Conservation (phyloP, 2,329 filamentous ascomycete genomes). For the Seiridium cupressi region DNA sequence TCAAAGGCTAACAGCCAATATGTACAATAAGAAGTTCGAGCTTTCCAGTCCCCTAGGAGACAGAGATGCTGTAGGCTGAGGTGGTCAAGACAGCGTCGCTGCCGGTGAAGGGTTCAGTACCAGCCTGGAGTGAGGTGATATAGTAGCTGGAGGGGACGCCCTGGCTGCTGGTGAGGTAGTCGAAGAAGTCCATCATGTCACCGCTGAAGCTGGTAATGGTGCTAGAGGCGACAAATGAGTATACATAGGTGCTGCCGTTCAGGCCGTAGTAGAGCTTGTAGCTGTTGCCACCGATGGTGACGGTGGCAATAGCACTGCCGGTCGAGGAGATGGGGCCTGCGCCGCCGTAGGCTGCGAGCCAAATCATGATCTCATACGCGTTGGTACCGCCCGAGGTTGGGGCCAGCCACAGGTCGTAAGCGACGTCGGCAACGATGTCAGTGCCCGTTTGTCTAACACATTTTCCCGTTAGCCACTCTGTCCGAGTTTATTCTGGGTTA, state of each 20-base stretch:
- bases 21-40: not conserved
- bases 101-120: conserved; percentile 57
- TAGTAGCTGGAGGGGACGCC: conserved; percentile 48
- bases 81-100: conserved; percentile 30
- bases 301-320: conserved; percentile 50
- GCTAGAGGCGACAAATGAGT: conserved; percentile 40
- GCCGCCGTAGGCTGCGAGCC: conserved; percentile 24
- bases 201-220: conserved; percentile 51
- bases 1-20: not conserved
- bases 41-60: not conserved
- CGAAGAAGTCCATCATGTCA: conserved; percentile 57
- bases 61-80: conserved; percentile 9
- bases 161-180: conserved; percentile 50
- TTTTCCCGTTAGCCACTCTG: no score
- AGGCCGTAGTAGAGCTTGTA: conserved; percentile 56
- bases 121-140: conserved; percentile 50
- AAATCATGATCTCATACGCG: conserved; percentile 56
- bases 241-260: conserved; percentile 56
- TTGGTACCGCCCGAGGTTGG: conserved; percentile 38
- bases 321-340: conserved; percentile 34
- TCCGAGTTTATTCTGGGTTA: not conserved
- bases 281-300: conserved; percentile 46
- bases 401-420: conserved; percentile 59
- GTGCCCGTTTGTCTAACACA: conserved; percentile 42
- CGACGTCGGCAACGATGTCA: conserved; percentile 51